Evolutionary conservation across 108 stramenopile genomes (phyloP).

Genomic region (Poteriospumella lacustris): DNA sequence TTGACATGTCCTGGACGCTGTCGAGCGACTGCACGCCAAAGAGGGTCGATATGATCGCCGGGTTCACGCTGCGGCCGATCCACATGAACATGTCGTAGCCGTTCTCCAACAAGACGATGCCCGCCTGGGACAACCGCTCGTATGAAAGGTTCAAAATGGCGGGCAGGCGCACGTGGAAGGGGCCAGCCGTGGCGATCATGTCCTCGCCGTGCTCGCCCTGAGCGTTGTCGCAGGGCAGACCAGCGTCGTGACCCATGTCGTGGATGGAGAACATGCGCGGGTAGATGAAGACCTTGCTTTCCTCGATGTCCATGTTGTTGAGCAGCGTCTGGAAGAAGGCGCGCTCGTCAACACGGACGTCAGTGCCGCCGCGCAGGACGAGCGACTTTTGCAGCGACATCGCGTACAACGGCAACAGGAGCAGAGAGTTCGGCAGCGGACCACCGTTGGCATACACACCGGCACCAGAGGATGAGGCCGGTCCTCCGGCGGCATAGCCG

Average conservation of each 20-base stretch:
- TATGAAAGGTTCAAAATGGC: conserved; percentile 66
- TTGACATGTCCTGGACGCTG: conserved; percentile 67
- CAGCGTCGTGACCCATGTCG: conserved; percentile 69
- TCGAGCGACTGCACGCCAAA: conserved; percentile 80
- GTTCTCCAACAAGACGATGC: conserved; percentile 85
- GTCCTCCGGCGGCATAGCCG: conserved; percentile 47
- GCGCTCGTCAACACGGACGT: conserved; percentile 90
- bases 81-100: conserved; percentile 84
- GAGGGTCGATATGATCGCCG: conserved; percentile 64
- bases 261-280: conserved; percentile 91
- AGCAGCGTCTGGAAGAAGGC: conserved; percentile 68
- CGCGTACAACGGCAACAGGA: conserved; percentile 86
- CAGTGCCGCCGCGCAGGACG: conserved; percentile 88
- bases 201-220: too few relatives aligned
- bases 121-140: conserved; percentile 69
- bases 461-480: too few relatives aligned
- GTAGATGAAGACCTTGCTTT: conserved; percentile 71
- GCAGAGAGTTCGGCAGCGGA: conserved; percentile 63
- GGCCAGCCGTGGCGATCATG: conserved; percentile 23
- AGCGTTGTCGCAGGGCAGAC: conserved; percentile 43
- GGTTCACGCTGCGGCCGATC: conserved; percentile 80
- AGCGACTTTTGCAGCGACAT: conserved; percentile 91
- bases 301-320: conserved; percentile 70
- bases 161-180: conserved; percentile 70
- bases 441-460: conserved; percentile 36